Conservation (phyloP, 768 basidiomycete species). For the Chalciporus piperatus region DNA sequence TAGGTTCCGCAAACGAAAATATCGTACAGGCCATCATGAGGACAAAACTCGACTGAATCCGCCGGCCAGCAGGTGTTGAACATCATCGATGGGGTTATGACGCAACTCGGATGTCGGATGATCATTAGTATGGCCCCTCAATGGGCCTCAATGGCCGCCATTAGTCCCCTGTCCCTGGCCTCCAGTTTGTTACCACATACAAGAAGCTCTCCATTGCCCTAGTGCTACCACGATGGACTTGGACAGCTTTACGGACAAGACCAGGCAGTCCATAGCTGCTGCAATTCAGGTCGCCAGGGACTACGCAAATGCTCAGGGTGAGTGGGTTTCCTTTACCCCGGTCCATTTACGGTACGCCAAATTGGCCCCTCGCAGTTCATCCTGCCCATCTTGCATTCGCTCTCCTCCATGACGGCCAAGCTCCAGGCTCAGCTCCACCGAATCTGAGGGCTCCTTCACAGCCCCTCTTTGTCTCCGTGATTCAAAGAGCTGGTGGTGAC, state of each 20-base stretch:
- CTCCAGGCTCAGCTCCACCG: slow-evolving; percentile 35
- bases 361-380: slow-evolving; percentile 46
- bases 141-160: too few species aligned
- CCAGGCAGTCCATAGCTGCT: slow-evolving; percentile 63
- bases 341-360: background rate
- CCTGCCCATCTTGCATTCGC: slow-evolving; percentile 83
- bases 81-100: background rate
- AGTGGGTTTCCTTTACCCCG: slow-evolving; percentile 1
- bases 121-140: too few species aligned
- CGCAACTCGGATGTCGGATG: too few species aligned
- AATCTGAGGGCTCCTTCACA: slow-evolving; percentile 32
- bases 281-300: slow-evolving; percentile 83
- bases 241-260: slow-evolving; percentile 80
- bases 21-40: slow-evolving; percentile 52
- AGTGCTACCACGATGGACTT: slow-evolving; percentile 40
- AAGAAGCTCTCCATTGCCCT: background rate
- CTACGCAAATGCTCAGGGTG: slow-evolving; percentile 79
- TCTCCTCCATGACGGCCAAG: slow-evolving; percentile 67
- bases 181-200: too few species aligned
- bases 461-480: slow-evolving; percentile 73
- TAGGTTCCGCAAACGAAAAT: slow-evolving; percentile 92
- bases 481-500: slow-evolving; percentile 84
- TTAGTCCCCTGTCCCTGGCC: too few species aligned
- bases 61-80: slow-evolving; percentile 80
- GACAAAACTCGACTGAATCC: slow-evolving; percentile 91